Percentiles rank a stretch among this genome's conserved stretches.
phyloP scores from a whole-genome alignment of 345 rosid species.

The Dipteronia dyeriana region DNA sequence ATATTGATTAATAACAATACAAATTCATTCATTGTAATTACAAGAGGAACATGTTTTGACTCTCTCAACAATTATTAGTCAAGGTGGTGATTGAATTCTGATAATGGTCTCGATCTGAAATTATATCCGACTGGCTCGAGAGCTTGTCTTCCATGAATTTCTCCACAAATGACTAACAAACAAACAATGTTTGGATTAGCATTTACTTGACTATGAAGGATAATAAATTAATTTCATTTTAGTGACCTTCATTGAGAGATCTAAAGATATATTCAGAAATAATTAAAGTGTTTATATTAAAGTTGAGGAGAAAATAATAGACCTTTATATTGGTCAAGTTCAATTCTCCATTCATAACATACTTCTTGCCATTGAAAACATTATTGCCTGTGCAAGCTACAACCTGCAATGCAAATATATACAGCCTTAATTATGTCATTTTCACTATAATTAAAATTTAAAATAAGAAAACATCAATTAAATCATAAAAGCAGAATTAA shows the following conservation, averaged over 20 bases:
- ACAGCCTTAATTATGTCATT: background rate
- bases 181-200: background rate
- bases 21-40: too few relatives aligned
- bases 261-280: background rate
- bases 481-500: background rate
- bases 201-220: background rate
- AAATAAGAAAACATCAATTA: background rate
- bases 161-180: background rate
- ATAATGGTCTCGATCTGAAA: background rate
- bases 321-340: slow-evolving; percentile 7
- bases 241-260: background rate
- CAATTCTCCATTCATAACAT: background rate
- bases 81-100: background rate
- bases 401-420: background rate
- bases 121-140: background rate
- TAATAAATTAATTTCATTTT: too few relatives aligned
- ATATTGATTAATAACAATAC: too few relatives aligned
- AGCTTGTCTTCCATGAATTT: slow-evolving; percentile 8
- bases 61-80: background rate
- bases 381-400: background rate
- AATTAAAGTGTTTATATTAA: too few relatives aligned
- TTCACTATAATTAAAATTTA: background rate
- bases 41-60: background rate
- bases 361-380: background rate
- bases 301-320: background rate